A percentile compares a stretch with the other conserved stretches of the same genome.
phyloP scores from a whole-genome alignment of 768 basidiomycete species.

The Trametes elegans region DNA sequence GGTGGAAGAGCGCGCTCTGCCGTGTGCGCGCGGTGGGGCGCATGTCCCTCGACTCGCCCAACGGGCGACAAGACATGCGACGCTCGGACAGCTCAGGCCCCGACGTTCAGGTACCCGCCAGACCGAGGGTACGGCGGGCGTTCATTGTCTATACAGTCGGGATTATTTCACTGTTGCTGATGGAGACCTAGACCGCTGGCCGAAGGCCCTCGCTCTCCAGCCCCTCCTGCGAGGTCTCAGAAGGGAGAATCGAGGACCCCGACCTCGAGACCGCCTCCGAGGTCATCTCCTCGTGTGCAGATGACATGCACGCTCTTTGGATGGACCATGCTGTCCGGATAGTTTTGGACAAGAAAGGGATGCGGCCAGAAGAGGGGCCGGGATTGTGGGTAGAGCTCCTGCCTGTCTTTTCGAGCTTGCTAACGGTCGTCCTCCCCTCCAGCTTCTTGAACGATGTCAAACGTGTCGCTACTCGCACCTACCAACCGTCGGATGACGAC shows the following conservation, averaged over 20 bases:
- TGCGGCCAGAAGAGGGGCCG: conserved; percentile 62
- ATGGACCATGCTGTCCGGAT: conserved; percentile 59
- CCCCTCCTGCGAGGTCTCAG: not conserved
- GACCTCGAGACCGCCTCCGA: conserved; percentile 52
- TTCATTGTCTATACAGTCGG: not conserved
- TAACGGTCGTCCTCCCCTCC: not conserved
- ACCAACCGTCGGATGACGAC: conserved; percentile 73
- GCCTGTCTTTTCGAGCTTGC: not conserved
- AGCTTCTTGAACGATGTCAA: conserved; percentile 73
- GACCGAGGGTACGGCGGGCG: not conserved
- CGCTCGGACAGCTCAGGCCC: not conserved
- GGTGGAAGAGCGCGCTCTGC: conserved; percentile 28
- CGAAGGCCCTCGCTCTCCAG: not conserved
- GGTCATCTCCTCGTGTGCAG: conserved; percentile 55
- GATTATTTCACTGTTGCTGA: not conserved
- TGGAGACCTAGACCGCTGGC: not conserved
- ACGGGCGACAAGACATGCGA: conserved; percentile 9
- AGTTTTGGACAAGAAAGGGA: conserved; percentile 44
- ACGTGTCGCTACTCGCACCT: conserved; percentile 59
- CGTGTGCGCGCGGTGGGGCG: conserved; percentile 17
- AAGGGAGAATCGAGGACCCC: conserved; percentile 6
- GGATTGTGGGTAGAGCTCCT: conserved; percentile 57
- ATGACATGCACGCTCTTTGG: conserved; percentile 68
- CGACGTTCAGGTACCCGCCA: not conserved
- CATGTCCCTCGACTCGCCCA: conserved; percentile 8